phyloP scores from a whole-genome alignment of 306 rosid species.

The Styphnolobium japonicum region DNA sequence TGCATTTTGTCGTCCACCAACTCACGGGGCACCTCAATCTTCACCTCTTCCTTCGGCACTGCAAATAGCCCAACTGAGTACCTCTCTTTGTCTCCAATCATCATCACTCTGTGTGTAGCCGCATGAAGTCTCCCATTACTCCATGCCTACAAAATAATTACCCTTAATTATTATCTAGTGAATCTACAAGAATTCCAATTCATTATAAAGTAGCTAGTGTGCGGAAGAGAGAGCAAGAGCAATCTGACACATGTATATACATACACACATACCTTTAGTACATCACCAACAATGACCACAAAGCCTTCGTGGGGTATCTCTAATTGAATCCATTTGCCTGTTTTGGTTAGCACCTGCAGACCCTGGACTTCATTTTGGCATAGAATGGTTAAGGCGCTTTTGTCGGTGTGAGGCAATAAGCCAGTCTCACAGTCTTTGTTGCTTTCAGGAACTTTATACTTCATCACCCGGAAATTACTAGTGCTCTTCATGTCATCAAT shows the following conservation, averaged over 20 bases:
- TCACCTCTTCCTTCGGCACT: conserved; percentile 37
- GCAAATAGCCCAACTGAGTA: conserved; percentile 40
- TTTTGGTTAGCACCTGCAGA: conserved; percentile 44
- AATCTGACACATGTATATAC: not conserved
- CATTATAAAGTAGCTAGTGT: not conserved
- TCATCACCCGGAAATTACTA: conserved; percentile 31
- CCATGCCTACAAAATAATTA: conserved; percentile 48
- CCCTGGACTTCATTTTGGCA: conserved; percentile 58
- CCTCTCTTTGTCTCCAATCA: conserved; percentile 48
- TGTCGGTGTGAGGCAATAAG: conserved; percentile 55
- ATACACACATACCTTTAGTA: conserved; percentile 38
- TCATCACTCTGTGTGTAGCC: conserved; percentile 44
- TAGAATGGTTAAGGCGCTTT: conserved; percentile 35
- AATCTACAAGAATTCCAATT: not conserved
- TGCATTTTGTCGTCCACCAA: conserved; percentile 46
- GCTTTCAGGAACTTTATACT: conserved; percentile 42
- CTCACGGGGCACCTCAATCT: conserved; percentile 49
- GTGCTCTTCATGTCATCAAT: conserved; percentile 31
- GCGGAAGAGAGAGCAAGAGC: not conserved
- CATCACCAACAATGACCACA: conserved; percentile 50
- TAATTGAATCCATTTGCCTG: conserved; percentile 45
- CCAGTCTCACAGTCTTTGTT: conserved; percentile 22
- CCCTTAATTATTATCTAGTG: not conserved
- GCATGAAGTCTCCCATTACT: conserved; percentile 64
- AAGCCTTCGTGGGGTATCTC: conserved; percentile 34